Evolutionary conservation across 2,329 filamentous ascomycete genomes (phyloP).

Genomic region (Fusarium sp.): DNA sequence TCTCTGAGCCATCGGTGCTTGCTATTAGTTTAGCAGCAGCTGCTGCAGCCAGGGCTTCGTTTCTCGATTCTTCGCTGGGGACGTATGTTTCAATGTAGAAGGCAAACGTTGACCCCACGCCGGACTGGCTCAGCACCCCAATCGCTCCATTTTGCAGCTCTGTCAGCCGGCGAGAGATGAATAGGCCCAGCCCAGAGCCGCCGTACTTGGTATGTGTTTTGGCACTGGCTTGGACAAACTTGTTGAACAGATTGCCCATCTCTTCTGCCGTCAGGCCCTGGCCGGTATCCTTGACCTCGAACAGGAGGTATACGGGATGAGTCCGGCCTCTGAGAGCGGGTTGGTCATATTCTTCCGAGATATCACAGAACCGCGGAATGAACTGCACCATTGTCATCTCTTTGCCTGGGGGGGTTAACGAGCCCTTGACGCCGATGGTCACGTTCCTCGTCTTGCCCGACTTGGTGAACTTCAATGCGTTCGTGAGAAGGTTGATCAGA

Average conservation of each 20-base stretch:
- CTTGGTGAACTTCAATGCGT: slow-evolving; percentile 85
- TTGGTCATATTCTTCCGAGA: slow-evolving; percentile 54
- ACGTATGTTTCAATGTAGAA: slow-evolving; percentile 76
- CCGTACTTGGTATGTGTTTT: slow-evolving; percentile 83
- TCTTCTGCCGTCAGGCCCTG: slow-evolving; percentile 78
- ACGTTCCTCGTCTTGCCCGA: slow-evolving; percentile 69
- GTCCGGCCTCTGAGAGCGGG: slow-evolving; percentile 45
- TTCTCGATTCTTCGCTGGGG: slow-evolving; percentile 54
- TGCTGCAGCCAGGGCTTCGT: slow-evolving; percentile 55
- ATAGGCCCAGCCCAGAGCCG: slow-evolving; percentile 81
- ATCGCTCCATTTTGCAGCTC: slow-evolving; percentile 86
- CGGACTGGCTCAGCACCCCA: slow-evolving; percentile 75
- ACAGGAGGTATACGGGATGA: slow-evolving; percentile 73
- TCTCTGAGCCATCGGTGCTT: slow-evolving; percentile 34
- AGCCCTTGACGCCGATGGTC: slow-evolving; percentile 60
- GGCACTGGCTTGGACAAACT: slow-evolving; percentile 82
- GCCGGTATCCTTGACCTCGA: slow-evolving; percentile 82
- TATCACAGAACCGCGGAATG: slow-evolving; percentile 67
- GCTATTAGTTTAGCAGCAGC: slow-evolving; percentile 49
- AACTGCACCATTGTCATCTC: slow-evolving; percentile 66
- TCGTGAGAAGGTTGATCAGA: slow-evolving; percentile 83
- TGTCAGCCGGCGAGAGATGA: slow-evolving; percentile 82
- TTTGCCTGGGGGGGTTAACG: slow-evolving; percentile 52
- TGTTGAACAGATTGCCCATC: slow-evolving; percentile 79
- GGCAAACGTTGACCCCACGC: slow-evolving; percentile 79